Evolutionary conservation across 768 basidiomycete species (phyloP).

Genomic region (Naganishia vaughanmartiniae): DNA sequence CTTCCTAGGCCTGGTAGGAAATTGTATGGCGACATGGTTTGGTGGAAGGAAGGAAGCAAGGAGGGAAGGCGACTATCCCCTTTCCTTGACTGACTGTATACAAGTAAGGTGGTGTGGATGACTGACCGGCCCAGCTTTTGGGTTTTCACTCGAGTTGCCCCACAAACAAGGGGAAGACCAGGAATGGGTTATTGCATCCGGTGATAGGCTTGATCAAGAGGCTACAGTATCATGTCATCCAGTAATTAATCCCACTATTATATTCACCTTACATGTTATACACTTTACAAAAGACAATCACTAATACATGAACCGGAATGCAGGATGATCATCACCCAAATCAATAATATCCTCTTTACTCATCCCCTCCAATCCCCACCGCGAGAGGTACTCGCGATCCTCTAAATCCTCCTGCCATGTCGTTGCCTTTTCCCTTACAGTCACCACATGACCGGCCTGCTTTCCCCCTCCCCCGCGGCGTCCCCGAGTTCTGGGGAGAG

Average conservation of each 20-base stretch:
- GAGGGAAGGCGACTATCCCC: too few species aligned
- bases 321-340: constrained; percentile 48
- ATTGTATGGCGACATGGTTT: constrained; percentile 2
- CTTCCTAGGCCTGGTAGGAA: constrained; percentile 4
- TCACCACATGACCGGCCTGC: constrained; percentile 11
- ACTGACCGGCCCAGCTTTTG: too few species aligned
- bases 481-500: neutral
- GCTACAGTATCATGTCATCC: neutral
- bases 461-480: neutral
- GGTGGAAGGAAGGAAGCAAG: neutral
- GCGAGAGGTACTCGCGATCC: constrained; percentile 35
- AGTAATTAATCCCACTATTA: too few species aligned
- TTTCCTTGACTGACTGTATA: too few species aligned
- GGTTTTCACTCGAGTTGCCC: too few species aligned
- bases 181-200: neutral
- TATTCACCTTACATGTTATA: too few species aligned
- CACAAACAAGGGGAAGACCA: too few species aligned
- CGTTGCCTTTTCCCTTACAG: constrained; percentile 28
- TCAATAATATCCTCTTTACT: constrained; percentile 45
- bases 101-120: too few species aligned
- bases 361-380: constrained; percentile 45
- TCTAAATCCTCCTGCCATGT: constrained; percentile 35
- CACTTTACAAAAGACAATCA: neutral
- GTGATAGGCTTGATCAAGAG: neutral
- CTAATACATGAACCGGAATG: constrained; percentile 43